A percentile compares a stretch with the other conserved stretches of the same genome.
Conservation (phyloP, 768 basidiomycete species). For the Tylopilus sp. region DNA sequence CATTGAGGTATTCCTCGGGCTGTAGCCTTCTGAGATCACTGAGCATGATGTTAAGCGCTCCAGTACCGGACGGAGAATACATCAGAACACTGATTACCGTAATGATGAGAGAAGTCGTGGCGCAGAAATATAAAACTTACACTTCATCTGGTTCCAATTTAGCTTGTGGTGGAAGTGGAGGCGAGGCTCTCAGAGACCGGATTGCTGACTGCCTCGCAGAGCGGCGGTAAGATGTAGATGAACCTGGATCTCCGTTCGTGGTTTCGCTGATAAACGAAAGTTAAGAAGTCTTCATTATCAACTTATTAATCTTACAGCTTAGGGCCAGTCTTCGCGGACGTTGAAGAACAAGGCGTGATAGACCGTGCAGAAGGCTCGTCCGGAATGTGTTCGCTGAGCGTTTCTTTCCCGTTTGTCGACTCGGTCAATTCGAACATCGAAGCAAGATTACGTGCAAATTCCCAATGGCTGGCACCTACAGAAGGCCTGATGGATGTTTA, state of each 20-base stretch:
- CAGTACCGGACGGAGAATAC: conserved; percentile 66
- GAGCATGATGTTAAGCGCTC: conserved; percentile 77
- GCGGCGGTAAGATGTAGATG: conserved; percentile 25
- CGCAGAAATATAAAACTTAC: conserved; percentile 35
- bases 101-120: conserved; percentile 2
- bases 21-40: conserved; percentile 73
- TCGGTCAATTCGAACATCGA: conserved; percentile 16
- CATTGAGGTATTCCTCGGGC: conserved; percentile 87
- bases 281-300: neutral
- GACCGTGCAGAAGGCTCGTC: conserved; percentile 7
- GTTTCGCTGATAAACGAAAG: conserved; percentile 8
- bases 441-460: neutral
- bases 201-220: conserved; percentile 35
- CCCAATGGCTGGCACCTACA: conserved; percentile 17
- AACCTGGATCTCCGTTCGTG: conserved; percentile 4
- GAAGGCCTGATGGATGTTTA: conserved; percentile 13
- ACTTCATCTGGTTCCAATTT: conserved; percentile 59
- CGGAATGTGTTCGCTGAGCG: neutral
- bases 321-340: conserved; percentile 11
- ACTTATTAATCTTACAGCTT: conserved; percentile 16
- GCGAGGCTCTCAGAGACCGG: conserved; percentile 12
- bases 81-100: conserved; percentile 58
- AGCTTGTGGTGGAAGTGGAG: conserved; percentile 31
- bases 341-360: conserved; percentile 16
- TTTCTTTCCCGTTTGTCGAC: conserved; percentile 1